Base-by-base conservation (phyloP, 75 land plant species). In the Pinus tabuliformis region DNA sequence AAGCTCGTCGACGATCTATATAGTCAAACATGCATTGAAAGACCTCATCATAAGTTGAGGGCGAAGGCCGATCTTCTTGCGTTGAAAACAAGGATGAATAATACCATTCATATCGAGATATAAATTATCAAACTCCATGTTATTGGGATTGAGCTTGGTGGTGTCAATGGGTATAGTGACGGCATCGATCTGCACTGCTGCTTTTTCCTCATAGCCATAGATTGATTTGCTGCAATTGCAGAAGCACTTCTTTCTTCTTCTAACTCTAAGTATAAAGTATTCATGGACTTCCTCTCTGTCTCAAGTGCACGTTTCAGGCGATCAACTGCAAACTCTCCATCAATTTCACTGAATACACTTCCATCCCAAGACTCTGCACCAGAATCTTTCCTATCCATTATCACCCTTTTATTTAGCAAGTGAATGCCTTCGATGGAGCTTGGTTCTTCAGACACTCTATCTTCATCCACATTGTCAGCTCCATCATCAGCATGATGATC, bases 191-290 rank as follows among this genome's bases (percentile, higher is more conserved):
- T 26, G 0, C 26, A 26, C 26, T 26, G 26, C 26, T 42, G 92
- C 90, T 73, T 92, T 92, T 81, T 92, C 95, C 77, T 92, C 93
- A 90, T 92, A 2, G 93, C 92, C 95, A 92, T 90, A 26, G 95
- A 84, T 60, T 92, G 90, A 72, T 79, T 90, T 5, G 92, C 93
- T 7, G 95, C 88, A 14, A 88, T 72, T n/a, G 92, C 95, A 18
- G 95, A 81, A 54, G 95, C 88, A 79, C 77, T 92, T 61, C 95
- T 83, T 81, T 92, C 95, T 79, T 88, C 89, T 77, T 90, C 95
- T 16, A 92, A 68, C 73, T 92, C 95, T 8, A 83, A 71, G 80
- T 92, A 90, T 45, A 90, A 71, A 63, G 83, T 81, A 72, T 72
- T 75, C 60, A 86, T 60, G 57, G 86, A 82, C 75, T 80, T 86